Evolutionary conservation across 306 rosid genomes (phyloP), one percentile per base, ranked within the genome.

Genomic region (Cucurbita argyrosperma): DNA sequence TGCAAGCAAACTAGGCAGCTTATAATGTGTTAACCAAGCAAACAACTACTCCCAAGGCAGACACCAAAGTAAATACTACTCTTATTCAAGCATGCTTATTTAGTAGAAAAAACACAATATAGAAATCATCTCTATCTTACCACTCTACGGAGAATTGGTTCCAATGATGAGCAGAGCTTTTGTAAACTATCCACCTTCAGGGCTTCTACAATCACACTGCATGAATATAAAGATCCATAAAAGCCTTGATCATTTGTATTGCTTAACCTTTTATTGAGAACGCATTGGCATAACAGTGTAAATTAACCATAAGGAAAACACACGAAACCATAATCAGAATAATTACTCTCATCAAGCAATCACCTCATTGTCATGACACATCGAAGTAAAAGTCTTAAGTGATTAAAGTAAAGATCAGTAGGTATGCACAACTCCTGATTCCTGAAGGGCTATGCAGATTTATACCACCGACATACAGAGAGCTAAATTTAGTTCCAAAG

Each of bases 131-230:
- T 49, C 54, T 60, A 57, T 62, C 95, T 87, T 85, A 89, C 95
- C 80, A 89, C 95, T 89, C 95, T 79, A 7, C 95, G 91, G 76
- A 89, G 95, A 69, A 89, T 83, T 65, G 95, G 95, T 80, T 89
- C 95, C 85, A 89, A 82, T 9, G 95, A 89, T 14, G 95, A 89
- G 79, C 91, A 86, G 51, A 89, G 88, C 82, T 89, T 89, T 78
- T 89, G 95, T 83, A 89, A 81, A 87, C 95, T 89, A 76, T 89
- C 95, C 82, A 89, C 88, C 81, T 89, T 89, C 66, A 89, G 89
- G 63, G 95, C 95, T 83, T 89, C 95, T 35, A 89, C 91, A 75
- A 89, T 89, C 54, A 89, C 95, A 79, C 95, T 89, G 90, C 74
- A 82, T 64, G 76, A 67, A 38, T 9, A 84, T 51, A 77, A 55